Percentiles rank a stretch among this genome's conserved stretches.
phyloP scores from a whole-genome alignment of 176 grass and related monocot genomes.

The Echinochloa phyllopogon region DNA sequence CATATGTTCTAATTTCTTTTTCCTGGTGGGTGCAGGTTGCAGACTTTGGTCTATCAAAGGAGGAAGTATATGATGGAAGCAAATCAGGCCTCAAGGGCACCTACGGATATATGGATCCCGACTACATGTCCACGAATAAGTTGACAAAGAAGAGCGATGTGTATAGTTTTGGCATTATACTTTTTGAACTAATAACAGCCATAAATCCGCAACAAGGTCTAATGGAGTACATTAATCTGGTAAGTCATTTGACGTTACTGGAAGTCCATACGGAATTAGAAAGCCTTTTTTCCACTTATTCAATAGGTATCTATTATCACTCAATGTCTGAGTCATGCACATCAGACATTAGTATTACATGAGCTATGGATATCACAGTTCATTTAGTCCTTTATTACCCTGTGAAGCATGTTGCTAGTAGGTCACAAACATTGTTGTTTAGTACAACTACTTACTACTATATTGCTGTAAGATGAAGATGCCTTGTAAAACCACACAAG shows the following conservation, averaged over 20 bases:
- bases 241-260: constrained; percentile 52
- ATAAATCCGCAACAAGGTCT: constrained; percentile 98
- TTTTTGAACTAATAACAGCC: constrained; percentile 94
- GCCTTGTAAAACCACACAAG: constrained; percentile 5
- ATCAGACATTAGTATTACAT: neutral
- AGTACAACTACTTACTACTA: neutral
- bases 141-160: constrained; percentile 97
- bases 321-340: neutral
- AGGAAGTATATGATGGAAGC: constrained; percentile 83
- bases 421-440: constrained; percentile 1
- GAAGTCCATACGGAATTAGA: neutral
- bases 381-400: neutral
- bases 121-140: constrained; percentile 91
- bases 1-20: constrained; percentile 16
- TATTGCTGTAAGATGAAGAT: constrained; percentile 7
- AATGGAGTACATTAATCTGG: constrained; percentile 93
- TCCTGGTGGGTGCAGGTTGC: constrained; percentile 61
- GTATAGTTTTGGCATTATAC: constrained; percentile 92
- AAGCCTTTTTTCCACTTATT: neutral
- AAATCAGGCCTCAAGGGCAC: constrained; percentile 94
- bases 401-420: constrained; percentile 2
- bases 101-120: constrained; percentile 98
- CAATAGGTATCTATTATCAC: neutral
- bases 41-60: constrained; percentile 97
- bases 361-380: neutral